Base-by-base conservation (phyloP, 1,284 basidiomycete species). In the Cutaneotrichosporon sp. region DNA sequence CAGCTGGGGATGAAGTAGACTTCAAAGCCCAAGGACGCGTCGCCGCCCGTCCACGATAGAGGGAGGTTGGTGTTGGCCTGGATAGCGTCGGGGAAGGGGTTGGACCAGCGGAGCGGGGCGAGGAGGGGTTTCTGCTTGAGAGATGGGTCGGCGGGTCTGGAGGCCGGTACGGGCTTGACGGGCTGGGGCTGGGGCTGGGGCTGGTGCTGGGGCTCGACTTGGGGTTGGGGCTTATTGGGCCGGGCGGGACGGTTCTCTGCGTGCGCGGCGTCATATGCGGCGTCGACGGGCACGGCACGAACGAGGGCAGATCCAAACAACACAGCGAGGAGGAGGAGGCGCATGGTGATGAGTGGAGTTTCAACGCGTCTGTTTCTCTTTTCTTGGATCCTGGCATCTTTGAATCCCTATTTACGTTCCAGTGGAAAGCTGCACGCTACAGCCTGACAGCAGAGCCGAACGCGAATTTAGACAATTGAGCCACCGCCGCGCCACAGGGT, bases 1-100 rank as follows among this genome's bases (percentile, higher is more conserved):
- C 73, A 76, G 38, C 68, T 70, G 16, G 74, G 73, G 56, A 76
- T 70, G 61, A 70, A 74, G 61, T 73, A 76, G 9, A 73, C 67
- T 64, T 74, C 72, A 16, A 16, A 62, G 18, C 46, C 52, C 2
- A 47, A 51, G 11, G 36, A 22, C 36, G 66, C 70, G 42, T 65
- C 63, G 9, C 74, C 74, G 21, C 74, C 74, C 51, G 53, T 55
- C 74, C 74, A 75, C 36, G 65, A 56, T 40, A 75, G 61, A 3
- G 51, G 40, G 38, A 73, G 47, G 6, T 52, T 49, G 3, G 62
- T 62, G 57, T 69, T 70, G 9, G 72, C 69, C 4, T 60, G 18
- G 32, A 67, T 4, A 18, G 31, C 34, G 53, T 59, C 58, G 47
- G 46, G 57, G 50, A 67, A 67, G 38, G 40, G 26, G 10, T 63